Conservation (phyloP, 2,329 filamentous ascomycete species). For the Camillea tinctor region DNA sequence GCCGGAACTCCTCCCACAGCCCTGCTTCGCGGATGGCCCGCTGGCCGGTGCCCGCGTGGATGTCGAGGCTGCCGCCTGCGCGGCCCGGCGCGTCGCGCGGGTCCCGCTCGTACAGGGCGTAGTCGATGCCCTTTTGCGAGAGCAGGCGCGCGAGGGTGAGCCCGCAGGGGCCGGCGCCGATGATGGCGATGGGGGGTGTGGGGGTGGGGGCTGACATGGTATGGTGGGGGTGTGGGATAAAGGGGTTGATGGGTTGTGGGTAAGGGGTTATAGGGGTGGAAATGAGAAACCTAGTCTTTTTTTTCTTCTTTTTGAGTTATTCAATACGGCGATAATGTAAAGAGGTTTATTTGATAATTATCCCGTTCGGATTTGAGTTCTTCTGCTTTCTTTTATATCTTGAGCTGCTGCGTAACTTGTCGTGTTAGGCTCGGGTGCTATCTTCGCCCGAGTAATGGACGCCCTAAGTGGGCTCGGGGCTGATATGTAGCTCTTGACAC, state of each 20-base stretch:
- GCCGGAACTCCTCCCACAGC: slow-evolving; percentile 25
- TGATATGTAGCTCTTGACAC: not conserved
- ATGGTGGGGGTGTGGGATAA: too few relatives aligned
- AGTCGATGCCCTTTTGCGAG: slow-evolving; percentile 6
- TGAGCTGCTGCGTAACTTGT: not conserved
- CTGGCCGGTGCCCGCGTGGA: slow-evolving; percentile 31
- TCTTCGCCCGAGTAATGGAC: not conserved
- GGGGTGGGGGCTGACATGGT: not conserved
- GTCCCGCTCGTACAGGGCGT: slow-evolving; percentile 14
- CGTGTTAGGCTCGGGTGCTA: not conserved
- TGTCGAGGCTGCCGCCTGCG: slow-evolving; percentile 46
- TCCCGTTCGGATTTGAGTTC: too few relatives aligned
- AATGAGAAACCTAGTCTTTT: too few relatives aligned
- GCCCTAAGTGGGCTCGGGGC: not conserved
- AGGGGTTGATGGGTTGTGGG: too few relatives aligned
- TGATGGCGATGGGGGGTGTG: slow-evolving; percentile 12
- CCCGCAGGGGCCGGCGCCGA: slow-evolving; percentile 19
- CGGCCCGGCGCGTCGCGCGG: not conserved
- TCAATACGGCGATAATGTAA: too few relatives aligned
- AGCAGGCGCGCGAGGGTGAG: slow-evolving; percentile 17
- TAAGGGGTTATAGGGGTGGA: not conserved
- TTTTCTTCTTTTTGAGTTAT: too few relatives aligned
- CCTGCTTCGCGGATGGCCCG: slow-evolving; percentile 27
- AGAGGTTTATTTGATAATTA: too few relatives aligned
- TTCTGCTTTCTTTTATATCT: not conserved